Base-by-base conservation (phyloP, 2,329 filamentous ascomycete genomes). In the Fusarium armeniacum region DNA sequence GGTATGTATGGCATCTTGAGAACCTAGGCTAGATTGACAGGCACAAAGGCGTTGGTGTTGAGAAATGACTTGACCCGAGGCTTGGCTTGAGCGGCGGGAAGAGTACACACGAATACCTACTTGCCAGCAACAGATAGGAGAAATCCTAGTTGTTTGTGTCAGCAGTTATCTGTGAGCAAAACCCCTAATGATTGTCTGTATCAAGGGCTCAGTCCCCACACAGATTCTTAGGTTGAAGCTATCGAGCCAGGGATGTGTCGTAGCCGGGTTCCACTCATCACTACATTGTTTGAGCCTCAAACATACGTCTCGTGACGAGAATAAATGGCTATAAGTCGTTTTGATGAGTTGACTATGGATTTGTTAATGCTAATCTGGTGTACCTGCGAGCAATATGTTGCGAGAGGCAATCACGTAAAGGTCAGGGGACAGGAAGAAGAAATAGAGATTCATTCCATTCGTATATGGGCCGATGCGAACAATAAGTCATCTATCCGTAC, bases 1-100 rank as follows among this genome's bases (percentile, higher is more conserved):
- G 38, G 38, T 41, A 7, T 33, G 8, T 47, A 15, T 47, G 78
- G 71, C 81, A 83, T 83, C 38, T 28, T 69, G 36, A 33, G 41
- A 47, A 30, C 28, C 28, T 4, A 26, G 49, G n/a, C 33, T 18
- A n/a, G 32, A 35, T 22, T 16, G 20, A 12, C 32, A 26, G 46
- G 5, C 20, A 22, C 16, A 50, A 26, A 50, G 32, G n/a, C 47
- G 16, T 26, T 12, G 16, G 30, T 36, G 16, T 35, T 35, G 20
- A 32, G 16, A 22, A 26, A 12, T 61, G 45, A 38, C 45, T 40
- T 32, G 30, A 50, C 20, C 16, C 18, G 15, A 24, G 12, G 13
- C 12, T 18, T 36, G 13, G 30, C 20, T 36, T 8, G 20, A 18
- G 22, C 24, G 7, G 6, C 16, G 15, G 10, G 32, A 5, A 20